Percentiles rank a stretch among this genome's conserved stretches.
Conservation (phyloP, 495 filamentous ascomycete genomes). For the Penicillium lividum region DNA sequence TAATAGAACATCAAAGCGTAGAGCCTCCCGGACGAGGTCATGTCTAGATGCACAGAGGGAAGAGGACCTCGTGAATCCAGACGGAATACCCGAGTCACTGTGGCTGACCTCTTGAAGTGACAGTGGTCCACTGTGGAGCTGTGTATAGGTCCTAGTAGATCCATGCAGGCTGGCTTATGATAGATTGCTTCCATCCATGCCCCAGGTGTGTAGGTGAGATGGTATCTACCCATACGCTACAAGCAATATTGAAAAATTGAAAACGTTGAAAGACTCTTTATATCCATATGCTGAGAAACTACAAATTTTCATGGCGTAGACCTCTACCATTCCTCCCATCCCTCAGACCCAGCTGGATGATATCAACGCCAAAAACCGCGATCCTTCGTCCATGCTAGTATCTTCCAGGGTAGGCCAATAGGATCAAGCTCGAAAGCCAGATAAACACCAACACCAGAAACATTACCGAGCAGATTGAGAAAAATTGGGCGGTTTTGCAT, state of each 20-base stretch:
- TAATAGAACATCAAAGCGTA: no score
- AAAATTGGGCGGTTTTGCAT: conserved; percentile 44
- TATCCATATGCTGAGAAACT: conserved; percentile 6
- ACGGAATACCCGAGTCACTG: no score
- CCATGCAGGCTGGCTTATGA: no score
- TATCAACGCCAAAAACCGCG: conserved; percentile 1
- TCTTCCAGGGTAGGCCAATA: neutral
- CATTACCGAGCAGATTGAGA: conserved; percentile 13
- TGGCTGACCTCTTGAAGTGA: no score
- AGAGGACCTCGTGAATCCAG: no score
- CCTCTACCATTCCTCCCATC: conserved; percentile 3
- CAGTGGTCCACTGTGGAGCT: no score
- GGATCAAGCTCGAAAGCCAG: neutral
- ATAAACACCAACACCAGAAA: conserved; percentile 12
- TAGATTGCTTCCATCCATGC: no score
- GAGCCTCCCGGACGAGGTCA: no score
- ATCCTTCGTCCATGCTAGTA: neutral
- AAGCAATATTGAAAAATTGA: neutral
- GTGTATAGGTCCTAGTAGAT: no score
- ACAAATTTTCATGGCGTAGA: conserved; percentile 13
- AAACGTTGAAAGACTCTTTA: conserved; percentile 13
- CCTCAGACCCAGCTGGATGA: conserved; percentile 1
- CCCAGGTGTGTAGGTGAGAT: no score
- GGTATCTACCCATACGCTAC: neutral
- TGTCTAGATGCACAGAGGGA: neutral